phyloP scores from a whole-genome alignment of 768 basidiomycete genomes.

The Naganishia onofrii region DNA sequence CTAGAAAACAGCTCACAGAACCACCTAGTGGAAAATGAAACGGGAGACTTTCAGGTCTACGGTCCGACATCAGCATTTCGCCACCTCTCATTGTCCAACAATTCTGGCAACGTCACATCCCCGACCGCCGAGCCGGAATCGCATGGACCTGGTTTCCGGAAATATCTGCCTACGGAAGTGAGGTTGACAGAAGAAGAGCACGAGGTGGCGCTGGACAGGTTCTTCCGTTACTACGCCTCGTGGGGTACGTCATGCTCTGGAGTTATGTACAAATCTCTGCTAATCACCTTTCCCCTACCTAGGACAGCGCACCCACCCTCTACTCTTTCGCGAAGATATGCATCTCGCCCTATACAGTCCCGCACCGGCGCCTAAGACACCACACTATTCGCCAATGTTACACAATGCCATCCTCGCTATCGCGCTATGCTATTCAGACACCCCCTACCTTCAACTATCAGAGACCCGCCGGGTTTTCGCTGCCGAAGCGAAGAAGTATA shows the following conservation, averaged over 20 bases:
- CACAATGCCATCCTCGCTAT: conserved; percentile 65
- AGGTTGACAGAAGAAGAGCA: conserved; percentile 39
- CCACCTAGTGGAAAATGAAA: conserved; percentile 32
- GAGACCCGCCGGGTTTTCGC: conserved; percentile 51
- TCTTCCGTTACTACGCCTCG: conserved; percentile 44
- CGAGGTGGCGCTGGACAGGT: conserved; percentile 37
- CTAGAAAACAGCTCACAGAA: conserved; percentile 26
- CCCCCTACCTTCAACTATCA: conserved; percentile 49
- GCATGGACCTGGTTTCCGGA: conserved; percentile 11
- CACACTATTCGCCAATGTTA: conserved; percentile 69
- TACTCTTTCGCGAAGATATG: conserved; percentile 38
- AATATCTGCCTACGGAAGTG: conserved; percentile 38
- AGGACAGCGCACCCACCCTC: conserved; percentile 38
- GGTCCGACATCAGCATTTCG: conserved; percentile 49
- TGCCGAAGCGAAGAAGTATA: conserved; percentile 53
- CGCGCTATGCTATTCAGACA: conserved; percentile 54
- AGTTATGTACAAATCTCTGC: background rate
- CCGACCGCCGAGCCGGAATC: conserved; percentile 15
- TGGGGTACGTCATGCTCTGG: conserved; percentile 37
- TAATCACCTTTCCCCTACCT: background rate
- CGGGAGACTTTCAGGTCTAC: conserved; percentile 42
- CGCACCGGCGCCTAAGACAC: conserved; percentile 25
- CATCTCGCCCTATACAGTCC: conserved; percentile 30
- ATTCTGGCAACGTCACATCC: conserved; percentile 16
- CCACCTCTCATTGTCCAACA: conserved; percentile 36